Base-by-base conservation (phyloP, 2,329 filamentous ascomycete species). In the Nemania sp. region DNA sequence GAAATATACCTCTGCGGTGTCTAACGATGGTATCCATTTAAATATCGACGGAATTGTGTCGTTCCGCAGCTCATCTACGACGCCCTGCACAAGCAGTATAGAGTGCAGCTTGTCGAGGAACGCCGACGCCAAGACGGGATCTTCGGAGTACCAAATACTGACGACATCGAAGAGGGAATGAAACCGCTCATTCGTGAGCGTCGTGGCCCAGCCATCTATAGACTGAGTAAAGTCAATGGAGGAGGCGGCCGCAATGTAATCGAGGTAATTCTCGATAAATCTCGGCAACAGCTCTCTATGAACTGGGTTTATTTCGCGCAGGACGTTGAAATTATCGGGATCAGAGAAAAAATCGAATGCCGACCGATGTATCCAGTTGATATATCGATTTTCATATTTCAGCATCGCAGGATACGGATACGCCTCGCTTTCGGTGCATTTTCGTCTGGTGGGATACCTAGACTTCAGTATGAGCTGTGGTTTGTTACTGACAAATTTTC, bases 301-400 rank as follows among this genome's bases (percentile, higher is more conserved):
- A 11, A 17, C 19, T 30, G 3, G 5, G n/a, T 39, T 46, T 11
- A 3, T 36, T 5, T 9, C 30, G n/a, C 8, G 4, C 3, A 6
- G 11, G 14, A 14, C 2, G 24, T 9, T 11, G 22, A n/a, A n/a
- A 19, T 40, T 11, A 31, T 31, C 9, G 11, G n/a, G 22, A 33
- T 26, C 20, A 4, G 30, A 48, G 5, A 58, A 17, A 47, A 56
- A 56, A 2, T 56, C 52, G 23, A 46, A 59, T 22, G 56, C 56
- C 5, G 48, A 59, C 15, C 56, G 23, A 50, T 59, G 56, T 41
- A 56, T 52, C 52, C 56, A 59, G 1, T 14, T 12, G 23, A 50
- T 42, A 1, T 5, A 6, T 14, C 26, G 31, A 6, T 1, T 0
- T 34, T 59, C 49, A n/a, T 52, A 56, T 2, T 36, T 3, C 6